Evolutionary conservation across 2,329 filamentous ascomycete genomes (phyloP).

Genomic region (Magnaporthiopsis rhizophila): DNA sequence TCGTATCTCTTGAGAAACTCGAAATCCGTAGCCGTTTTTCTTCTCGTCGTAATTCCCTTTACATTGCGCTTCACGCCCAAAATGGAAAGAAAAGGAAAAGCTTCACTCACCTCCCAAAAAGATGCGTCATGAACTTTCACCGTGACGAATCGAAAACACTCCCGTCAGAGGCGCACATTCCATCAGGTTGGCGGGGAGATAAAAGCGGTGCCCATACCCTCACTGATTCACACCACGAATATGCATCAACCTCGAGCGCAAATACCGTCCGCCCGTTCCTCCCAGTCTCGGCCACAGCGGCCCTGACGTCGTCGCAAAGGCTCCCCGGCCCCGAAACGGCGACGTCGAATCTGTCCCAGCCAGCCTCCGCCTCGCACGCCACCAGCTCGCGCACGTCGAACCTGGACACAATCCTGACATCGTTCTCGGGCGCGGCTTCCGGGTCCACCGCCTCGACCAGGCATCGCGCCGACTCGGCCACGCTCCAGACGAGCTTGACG

Average conservation of each 20-base stretch:
- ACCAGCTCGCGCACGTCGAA: constrained; percentile 25
- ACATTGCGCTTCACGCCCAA: too few species aligned
- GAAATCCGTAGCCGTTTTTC: too few species aligned
- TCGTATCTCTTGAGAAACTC: too few species aligned
- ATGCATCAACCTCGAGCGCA: constrained; percentile 12
- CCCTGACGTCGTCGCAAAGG: constrained; percentile 22
- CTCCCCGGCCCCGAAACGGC: constrained; percentile 16
- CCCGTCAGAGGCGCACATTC: too few species aligned
- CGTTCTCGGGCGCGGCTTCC: constrained; percentile 13
- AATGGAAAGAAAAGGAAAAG: too few species aligned
- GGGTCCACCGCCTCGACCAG: constrained; percentile 14
- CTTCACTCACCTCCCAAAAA: too few species aligned
- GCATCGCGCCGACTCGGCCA: constrained; percentile 19
- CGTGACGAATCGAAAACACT: too few species aligned
- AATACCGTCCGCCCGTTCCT: constrained; percentile 31
- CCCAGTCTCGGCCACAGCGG: constrained; percentile 32
- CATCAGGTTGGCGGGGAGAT: too few species aligned
- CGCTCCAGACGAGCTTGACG: constrained; percentile 28
- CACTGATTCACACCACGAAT: too few species aligned
- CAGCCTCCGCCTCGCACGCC: constrained; percentile 22
- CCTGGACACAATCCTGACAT: constrained; percentile 21
- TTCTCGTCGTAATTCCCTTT: too few species aligned
- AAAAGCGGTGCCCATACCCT: too few species aligned
- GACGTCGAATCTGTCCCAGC: neutral
- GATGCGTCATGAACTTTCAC: too few species aligned